Evolutionary conservation across 805 yeast species (phyloP), one percentile per base, ranked within the genome.

Genomic region (Sungouiozyma ichnusensis): DNA sequence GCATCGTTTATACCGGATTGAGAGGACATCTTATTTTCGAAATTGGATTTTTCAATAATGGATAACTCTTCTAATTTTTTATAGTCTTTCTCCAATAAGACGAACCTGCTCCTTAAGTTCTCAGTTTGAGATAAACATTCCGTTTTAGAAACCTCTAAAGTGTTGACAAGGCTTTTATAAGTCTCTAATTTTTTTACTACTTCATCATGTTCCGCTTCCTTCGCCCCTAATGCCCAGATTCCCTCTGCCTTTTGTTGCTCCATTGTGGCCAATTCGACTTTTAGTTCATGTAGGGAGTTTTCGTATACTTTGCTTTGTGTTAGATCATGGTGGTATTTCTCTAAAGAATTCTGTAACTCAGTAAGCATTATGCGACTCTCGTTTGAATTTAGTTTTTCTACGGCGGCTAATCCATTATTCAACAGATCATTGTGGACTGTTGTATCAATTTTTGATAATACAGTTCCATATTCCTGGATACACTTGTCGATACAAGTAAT

Each of bases 11-110:
- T 54, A 19, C 64, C 66, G 16, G 49, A 50, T 45, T 66, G 69
- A 1, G 67, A 59, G 16, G 59, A 52, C 16, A 67, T 35, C 45
- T 66, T 64, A 36, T 60, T 57, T 18, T 67, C 66, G 37, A 53
- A 62, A n/a, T 50, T 54, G 3, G 56, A 48, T 33, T 53, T 50
- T 6, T 52, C 38, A 8, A 47, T 40, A 42, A 48, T 41, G 44
- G 54, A 35, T 40, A 38, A 29, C 38, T 44, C 48, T 39, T 51
- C 35, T 38, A 54, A 11, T 45, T 56, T 44, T 8, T 43, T 33
- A 18, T 44, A 38, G 20, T 45, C 42, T 14, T 20, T 42, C 29
- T 50, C 47, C 14, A 35, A 29, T 24, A 24, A 24, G 29, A 24
- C 11, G 11, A 24, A 24, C 11, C 11, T 24, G 29, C 11, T 24